Conservation (phyloP, 495 filamentous ascomycete genomes). For the Penicillium coprophilum region DNA sequence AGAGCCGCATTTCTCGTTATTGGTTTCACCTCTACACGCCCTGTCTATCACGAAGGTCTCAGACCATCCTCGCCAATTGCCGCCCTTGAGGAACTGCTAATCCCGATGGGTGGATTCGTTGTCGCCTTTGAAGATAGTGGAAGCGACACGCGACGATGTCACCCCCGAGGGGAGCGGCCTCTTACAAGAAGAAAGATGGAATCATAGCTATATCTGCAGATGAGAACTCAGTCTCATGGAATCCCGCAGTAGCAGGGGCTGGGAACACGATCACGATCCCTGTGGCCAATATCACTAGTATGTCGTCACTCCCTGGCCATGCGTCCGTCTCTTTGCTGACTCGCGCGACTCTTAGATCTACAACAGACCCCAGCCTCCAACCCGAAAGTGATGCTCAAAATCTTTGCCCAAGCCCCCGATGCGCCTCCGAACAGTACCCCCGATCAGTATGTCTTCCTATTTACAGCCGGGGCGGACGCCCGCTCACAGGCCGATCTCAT, state of each 20-base stretch:
- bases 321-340: conserved; percentile 10
- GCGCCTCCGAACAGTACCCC: conserved; percentile 48
- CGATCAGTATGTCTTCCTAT: conserved; percentile 78
- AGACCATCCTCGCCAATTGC: conserved; percentile 26
- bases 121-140: conserved; percentile 43
- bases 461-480: conserved; percentile 74
- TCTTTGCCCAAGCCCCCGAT: conserved; percentile 67
- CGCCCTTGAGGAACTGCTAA: conserved; percentile 28
- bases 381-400: conserved; percentile 87
- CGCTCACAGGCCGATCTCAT: conserved; percentile 80
- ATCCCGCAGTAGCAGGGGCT: conserved; percentile 54
- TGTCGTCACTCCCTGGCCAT: conserved; percentile 22
- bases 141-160: conserved; percentile 49
- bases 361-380: conserved; percentile 84
- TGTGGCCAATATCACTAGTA: conserved; percentile 78
- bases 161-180: conserved; percentile 65
- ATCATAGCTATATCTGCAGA: conserved; percentile 70
- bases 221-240: conserved; percentile 75
- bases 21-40: conserved; percentile 15
- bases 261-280: conserved; percentile 62
- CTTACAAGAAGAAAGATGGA: conserved; percentile 97
- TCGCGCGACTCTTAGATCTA: conserved; percentile 55
- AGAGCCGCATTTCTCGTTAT: conserved; percentile 22
- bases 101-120: conserved; percentile 48
- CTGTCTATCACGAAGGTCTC: conserved; percentile 23